A percentile compares a stretch with the other conserved stretches of the same genome.
Evolutionary conservation across 441 rosid species (phyloP).

Genomic region (Adansonia gregorii): DNA sequence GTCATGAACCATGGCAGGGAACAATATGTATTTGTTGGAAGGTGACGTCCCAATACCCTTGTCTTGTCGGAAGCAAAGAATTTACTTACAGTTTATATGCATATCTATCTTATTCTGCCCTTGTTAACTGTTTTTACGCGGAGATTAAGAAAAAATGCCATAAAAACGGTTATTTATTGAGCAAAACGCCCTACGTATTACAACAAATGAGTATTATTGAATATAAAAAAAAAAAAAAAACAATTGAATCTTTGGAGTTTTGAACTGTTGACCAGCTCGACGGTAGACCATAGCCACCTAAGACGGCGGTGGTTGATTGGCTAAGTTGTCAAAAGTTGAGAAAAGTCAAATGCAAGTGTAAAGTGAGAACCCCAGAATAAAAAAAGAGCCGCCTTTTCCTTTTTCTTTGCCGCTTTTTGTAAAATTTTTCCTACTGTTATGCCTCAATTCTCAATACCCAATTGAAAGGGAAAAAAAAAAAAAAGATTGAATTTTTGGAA

Average conservation of each 20-base stretch:
- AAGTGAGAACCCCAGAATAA: not conserved
- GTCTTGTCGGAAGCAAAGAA: no score
- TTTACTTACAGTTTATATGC: no score
- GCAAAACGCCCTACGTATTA: no score
- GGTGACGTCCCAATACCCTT: no score
- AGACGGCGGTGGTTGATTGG: conserved; percentile 11
- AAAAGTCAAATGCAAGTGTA: conserved; percentile 25
- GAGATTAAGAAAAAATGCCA: no score
- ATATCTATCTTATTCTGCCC: no score
- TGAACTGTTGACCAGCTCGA: conserved; percentile 23
- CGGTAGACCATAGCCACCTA: conserved; percentile 18
- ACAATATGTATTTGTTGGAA: no score
- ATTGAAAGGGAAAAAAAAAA: not conserved
- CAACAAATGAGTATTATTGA: not conserved
- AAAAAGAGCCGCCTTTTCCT: conserved; percentile 7
- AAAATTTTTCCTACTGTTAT: not conserved
- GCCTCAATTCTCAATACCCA: conserved; percentile 5
- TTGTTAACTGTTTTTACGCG: no score
- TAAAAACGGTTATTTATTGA: no score
- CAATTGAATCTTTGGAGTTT: not conserved
- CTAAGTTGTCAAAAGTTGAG: not conserved
- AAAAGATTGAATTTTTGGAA: conserved; percentile 16
- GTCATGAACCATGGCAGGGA: no score
- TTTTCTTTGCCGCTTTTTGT: not conserved
- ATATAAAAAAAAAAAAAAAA: not conserved